Evolutionary conservation across 805 yeast species (phyloP), one percentile per base, ranked within the genome.

Genomic region (Sungouiella blattae): DNA sequence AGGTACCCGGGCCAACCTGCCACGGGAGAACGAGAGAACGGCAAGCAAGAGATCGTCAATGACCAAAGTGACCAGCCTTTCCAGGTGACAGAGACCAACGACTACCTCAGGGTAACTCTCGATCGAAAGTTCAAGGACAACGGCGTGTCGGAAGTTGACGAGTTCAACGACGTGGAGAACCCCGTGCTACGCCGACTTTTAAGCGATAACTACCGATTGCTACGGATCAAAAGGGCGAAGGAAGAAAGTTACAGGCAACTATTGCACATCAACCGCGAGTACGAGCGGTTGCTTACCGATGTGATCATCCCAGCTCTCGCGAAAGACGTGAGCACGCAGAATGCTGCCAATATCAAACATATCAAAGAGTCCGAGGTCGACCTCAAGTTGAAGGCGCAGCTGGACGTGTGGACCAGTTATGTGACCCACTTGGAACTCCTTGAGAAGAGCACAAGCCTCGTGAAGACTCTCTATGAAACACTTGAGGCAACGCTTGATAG

Each of bases 221-320:
- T 43, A 14, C 25, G 27, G 6, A 33, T 65, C 5, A 47, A 50
- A 26, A 38, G 37, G 13, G 35, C 34, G 16, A 57, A 57, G 16
- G 33, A 18, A 8, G 29, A 24, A n/a, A 50, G 44, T 20, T 66
- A 64, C 38, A 17, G 35, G 15, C 46, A 60, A 21, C 40, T 62
- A 5, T 35, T 47, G 11, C 32, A 40, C 21, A 39, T 62, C 0
- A 39, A 59, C 11, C 37, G 46, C 14, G 52, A 52, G 15, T 67
- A 64, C 45, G 68, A 64, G 33, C 33, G 29, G 15, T 51, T 60
- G n/a, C 46, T 64, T 3, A 37, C 51, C 2, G 47, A 43, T 11
- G 47, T 47, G 14, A 40, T 65, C 7, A 29, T 63, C 7, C 71
- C 70, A 1, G 35, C 40, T 18, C 44, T 65, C 15, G 41, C 65